Percentiles rank a stretch among this genome's conserved stretches.
Conservation (phyloP, 2,329 filamentous ascomycete genomes). For the Aspergillus arachidicola region DNA sequence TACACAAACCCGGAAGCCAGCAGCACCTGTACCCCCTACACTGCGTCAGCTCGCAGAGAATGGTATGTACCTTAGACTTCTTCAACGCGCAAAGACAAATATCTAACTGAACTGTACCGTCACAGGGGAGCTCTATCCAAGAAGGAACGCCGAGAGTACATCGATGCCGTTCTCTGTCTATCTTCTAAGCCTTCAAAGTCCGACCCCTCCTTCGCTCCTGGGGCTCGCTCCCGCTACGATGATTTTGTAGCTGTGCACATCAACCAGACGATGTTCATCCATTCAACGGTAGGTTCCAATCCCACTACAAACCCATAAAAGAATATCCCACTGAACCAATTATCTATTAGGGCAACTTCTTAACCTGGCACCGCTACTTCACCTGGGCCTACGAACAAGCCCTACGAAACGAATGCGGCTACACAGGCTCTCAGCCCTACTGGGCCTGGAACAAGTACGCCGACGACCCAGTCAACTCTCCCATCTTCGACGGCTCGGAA, state of each 20-base stretch:
- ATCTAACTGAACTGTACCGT: background rate
- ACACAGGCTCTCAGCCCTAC: conserved; percentile 47
- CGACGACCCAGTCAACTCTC: conserved; percentile 31
- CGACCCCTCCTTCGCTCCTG: conserved; percentile 38
- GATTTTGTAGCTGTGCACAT: conserved; percentile 56
- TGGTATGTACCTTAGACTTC: conserved; percentile 12
- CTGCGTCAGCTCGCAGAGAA: conserved; percentile 20
- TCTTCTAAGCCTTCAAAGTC: conserved; percentile 1
- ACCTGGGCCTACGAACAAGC: conserved; percentile 47
- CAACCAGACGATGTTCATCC: conserved; percentile 50
- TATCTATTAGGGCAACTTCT: conserved; percentile 31
- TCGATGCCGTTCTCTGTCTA: conserved; percentile 51
- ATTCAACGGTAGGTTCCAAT: conserved; percentile 33
- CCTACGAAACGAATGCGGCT: conserved; percentile 48
- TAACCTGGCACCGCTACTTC: conserved; percentile 51
- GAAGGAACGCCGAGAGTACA: conserved; percentile 37
- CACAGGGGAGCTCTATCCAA: conserved; percentile 9
- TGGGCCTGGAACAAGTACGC: conserved; percentile 42
- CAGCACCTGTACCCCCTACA: conserved; percentile 16
- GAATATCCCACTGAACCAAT: background rate
- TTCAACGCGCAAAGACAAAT: background rate
- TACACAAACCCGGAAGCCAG: conserved; percentile 7
- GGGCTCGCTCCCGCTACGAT: conserved; percentile 52
- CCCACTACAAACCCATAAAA: background rate
- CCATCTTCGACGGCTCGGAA: conserved; percentile 40